Evolutionary conservation across 805 yeast species (phyloP).

Genomic region (Metschnikowia lachancei): DNA sequence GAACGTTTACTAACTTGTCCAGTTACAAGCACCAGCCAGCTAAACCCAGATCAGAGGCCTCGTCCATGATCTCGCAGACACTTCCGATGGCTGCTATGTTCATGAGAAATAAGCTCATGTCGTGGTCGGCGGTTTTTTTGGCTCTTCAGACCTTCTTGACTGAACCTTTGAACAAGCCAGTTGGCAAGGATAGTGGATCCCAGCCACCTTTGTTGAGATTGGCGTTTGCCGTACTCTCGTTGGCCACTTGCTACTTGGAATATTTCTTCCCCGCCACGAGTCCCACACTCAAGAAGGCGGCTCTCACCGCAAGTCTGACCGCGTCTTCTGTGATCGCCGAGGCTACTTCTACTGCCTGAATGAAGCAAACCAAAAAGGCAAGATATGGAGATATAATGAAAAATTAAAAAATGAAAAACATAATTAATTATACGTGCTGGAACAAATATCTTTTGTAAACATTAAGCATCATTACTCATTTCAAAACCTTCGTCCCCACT

Average conservation of each 20-base stretch:
- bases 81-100: conserved; percentile 72
- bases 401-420: neutral
- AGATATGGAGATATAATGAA: neutral
- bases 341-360: conserved; percentile 14
- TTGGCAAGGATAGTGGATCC: conserved; percentile 20
- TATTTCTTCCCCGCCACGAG: conserved; percentile 44
- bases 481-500: neutral
- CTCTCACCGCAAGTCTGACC: conserved; percentile 14
- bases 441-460: neutral
- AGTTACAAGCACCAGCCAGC: conserved; percentile 51
- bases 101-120: conserved; percentile 52
- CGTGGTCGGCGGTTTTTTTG: conserved; percentile 56
- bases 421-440: neutral
- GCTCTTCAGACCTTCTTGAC: conserved; percentile 48
- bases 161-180: conserved; percentile 38
- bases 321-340: conserved; percentile 15
- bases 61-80: conserved; percentile 50
- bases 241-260: conserved; percentile 55
- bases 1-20: conserved; percentile 10
- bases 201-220: conserved; percentile 51
- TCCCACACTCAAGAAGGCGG: conserved; percentile 28
- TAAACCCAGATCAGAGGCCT: conserved; percentile 44
- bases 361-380: neutral
- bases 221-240: conserved; percentile 45
- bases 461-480: neutral